These are phyloP conservation scores for Xerocomellus intermedius DNA, from an alignment of 768 basidiomycete species.

Conservation along the genomic window DNA sequence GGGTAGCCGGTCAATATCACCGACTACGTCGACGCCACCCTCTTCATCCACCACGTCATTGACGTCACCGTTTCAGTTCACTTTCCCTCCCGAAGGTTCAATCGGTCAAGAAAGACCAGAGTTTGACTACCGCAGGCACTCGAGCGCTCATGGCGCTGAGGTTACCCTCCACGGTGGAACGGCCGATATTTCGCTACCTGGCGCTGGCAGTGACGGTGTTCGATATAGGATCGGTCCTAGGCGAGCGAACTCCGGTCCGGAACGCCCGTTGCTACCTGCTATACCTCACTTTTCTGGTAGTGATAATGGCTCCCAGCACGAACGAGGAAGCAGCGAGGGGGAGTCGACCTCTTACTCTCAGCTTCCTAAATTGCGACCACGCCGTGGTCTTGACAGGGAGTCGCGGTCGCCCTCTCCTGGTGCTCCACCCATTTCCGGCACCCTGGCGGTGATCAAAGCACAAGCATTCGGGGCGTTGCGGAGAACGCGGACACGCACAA, in stretches of 20 bases:
- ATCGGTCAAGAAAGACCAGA: slow-evolving; percentile 57
- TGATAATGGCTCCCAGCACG: slow-evolving; percentile 51
- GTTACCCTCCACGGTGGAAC: slow-evolving; percentile 73
- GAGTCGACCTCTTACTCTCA: slow-evolving; percentile 45
- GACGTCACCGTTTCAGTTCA: slow-evolving; percentile 66
- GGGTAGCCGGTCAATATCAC: slow-evolving; percentile 70
- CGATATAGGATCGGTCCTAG: slow-evolving; percentile 58
- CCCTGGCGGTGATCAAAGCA: slow-evolving; percentile 87
- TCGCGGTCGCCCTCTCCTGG: slow-evolving; percentile 48
- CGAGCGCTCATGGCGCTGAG: slow-evolving; percentile 52
- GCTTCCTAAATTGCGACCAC: slow-evolving; percentile 45
- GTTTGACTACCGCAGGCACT: slow-evolving; percentile 64
- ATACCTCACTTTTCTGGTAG: slow-evolving; percentile 49
- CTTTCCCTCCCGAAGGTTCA: slow-evolving; percentile 52
- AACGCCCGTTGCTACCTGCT: slow-evolving; percentile 47
- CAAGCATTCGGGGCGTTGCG: slow-evolving; percentile 86
- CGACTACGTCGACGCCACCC: slow-evolving; percentile 57
- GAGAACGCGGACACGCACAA: slow-evolving; percentile 71
- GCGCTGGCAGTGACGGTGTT: slow-evolving; percentile 51
- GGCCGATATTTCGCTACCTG: slow-evolving; percentile 62
- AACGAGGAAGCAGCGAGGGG: slow-evolving; percentile 56
- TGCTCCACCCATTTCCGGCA: slow-evolving; percentile 61
- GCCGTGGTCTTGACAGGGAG: slow-evolving; percentile 47
- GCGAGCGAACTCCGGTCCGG: slow-evolving; percentile 47
- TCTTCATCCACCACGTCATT: slow-evolving; percentile 61